These are phyloP conservation scores for Ploettnerulaceae sp. DNA, from an alignment of 2,329 filamentous ascomycete species.

Conservation along the genomic window DNA sequence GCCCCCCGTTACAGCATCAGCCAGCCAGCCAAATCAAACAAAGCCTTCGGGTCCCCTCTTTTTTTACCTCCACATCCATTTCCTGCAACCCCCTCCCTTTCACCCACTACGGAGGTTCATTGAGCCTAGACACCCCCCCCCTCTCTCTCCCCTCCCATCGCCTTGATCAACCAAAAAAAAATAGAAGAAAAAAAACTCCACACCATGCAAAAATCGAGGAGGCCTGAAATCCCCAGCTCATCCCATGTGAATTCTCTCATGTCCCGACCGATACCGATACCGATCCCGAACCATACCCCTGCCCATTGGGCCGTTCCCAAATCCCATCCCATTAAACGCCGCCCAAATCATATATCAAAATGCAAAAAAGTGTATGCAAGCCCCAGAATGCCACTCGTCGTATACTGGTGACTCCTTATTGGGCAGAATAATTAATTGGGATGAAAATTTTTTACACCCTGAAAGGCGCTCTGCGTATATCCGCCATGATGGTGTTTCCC, in stretches of 20 bases:
- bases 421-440: background rate
- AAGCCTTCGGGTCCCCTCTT: no score
- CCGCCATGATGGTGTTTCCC: background rate
- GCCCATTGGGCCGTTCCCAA: background rate
- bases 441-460: background rate
- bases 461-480: background rate
- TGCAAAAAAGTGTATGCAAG: background rate
- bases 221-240: background rate
- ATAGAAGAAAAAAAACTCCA: background rate
- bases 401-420: background rate
- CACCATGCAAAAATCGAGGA: background rate
- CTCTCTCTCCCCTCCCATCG: no score
- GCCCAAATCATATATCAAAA: background rate
- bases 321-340: background rate
- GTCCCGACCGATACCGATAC: background rate
- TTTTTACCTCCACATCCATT: no score
- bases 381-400: slow-evolving; percentile 4
- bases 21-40: no score
- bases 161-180: background rate
- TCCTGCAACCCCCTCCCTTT: no score
- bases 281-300: background rate
- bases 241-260: background rate
- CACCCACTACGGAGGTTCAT: no score
- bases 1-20: no score
- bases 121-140: no score